Percentiles rank a stretch among this genome's conserved stretches.
Evolutionary conservation across 2,329 filamentous ascomycete species (phyloP).

Genomic region (Bipolaris cookei): DNA sequence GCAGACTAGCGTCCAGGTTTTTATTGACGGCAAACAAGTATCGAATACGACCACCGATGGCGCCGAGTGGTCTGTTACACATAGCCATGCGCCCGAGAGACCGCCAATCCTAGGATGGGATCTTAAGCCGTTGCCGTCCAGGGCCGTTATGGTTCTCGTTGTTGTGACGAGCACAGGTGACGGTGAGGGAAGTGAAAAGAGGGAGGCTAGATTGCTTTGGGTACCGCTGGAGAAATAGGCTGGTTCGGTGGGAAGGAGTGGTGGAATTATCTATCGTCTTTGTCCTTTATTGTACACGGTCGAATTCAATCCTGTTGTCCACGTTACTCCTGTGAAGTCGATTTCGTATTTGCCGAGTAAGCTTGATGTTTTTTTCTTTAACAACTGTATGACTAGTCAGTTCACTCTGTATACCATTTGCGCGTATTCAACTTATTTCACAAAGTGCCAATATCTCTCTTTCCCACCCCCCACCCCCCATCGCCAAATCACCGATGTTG

Average conservation of each 20-base stretch:
- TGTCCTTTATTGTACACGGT: no score
- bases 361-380: background rate
- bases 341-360: no score
- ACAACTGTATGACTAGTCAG: no score
- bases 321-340: no score
- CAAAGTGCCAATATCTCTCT: no score
- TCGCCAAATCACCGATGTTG: no score
- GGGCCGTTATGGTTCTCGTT: slow-evolving; percentile 31
- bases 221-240: background rate
- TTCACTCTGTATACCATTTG: no score
- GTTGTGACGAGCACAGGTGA: slow-evolving; percentile 16
- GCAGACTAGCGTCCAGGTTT: slow-evolving; percentile 20
- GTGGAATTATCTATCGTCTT: background rate
- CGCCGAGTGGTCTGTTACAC: slow-evolving; percentile 14
- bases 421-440: no score
- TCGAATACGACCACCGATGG: background rate
- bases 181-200: slow-evolving; percentile 10
- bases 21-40: slow-evolving; percentile 25
- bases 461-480: no score
- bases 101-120: slow-evolving; percentile 33
- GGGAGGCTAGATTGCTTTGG: slow-evolving; percentile 4
- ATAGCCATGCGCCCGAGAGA: slow-evolving; percentile 15
- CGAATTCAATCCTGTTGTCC: no score
- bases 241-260: background rate
- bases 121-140: slow-evolving; percentile 26